Percentiles rank a stretch among this genome's conserved stretches.
Conservation (phyloP, 2,329 filamentous ascomycete genomes). For the Knufia petricola region DNA sequence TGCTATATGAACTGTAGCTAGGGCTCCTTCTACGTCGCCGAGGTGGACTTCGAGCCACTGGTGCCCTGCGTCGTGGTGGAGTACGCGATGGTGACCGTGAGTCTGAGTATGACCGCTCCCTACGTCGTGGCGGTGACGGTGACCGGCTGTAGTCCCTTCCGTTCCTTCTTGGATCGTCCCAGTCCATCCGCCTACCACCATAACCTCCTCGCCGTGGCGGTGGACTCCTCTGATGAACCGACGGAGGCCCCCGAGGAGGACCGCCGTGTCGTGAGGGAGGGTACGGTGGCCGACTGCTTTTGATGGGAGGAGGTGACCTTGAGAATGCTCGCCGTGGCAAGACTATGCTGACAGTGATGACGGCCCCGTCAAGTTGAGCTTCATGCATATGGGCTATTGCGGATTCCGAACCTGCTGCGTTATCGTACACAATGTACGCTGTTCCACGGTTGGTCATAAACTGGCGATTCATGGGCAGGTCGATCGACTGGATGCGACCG, state of each 20-base stretch:
- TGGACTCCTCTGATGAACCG: constrained; percentile 28
- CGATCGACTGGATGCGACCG: constrained; percentile 74
- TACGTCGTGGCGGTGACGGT: constrained; percentile 30
- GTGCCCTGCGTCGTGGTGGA: constrained; percentile 31
- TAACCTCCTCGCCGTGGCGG: constrained; percentile 30
- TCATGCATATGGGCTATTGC: constrained; percentile 98
- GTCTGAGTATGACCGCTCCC: constrained; percentile 29
- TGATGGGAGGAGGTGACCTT: constrained; percentile 62
- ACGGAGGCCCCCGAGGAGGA: constrained; percentile 21
- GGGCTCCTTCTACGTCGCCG: constrained; percentile 46
- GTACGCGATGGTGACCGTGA: constrained; percentile 34
- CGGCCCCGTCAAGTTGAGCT: constrained; percentile 76
- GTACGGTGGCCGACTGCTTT: constrained; percentile 45
- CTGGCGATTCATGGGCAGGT: constrained; percentile 78
- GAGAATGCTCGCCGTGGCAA: constrained; percentile 75
- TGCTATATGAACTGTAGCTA: constrained; percentile 55
- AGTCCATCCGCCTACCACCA: constrained; percentile 25
- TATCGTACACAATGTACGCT: constrained; percentile 78
- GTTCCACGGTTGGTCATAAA: constrained; percentile 86
- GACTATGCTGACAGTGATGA: constrained; percentile 80
- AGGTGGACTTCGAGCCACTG: constrained; percentile 28
- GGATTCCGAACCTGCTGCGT: constrained; percentile 68
- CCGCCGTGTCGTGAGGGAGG: constrained; percentile 30
- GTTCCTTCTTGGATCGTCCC: constrained; percentile 31
- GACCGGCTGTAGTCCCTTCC: constrained; percentile 38